Conservation (phyloP, 371 early-diverging fungal species). For the Mortierella sp. region DNA sequence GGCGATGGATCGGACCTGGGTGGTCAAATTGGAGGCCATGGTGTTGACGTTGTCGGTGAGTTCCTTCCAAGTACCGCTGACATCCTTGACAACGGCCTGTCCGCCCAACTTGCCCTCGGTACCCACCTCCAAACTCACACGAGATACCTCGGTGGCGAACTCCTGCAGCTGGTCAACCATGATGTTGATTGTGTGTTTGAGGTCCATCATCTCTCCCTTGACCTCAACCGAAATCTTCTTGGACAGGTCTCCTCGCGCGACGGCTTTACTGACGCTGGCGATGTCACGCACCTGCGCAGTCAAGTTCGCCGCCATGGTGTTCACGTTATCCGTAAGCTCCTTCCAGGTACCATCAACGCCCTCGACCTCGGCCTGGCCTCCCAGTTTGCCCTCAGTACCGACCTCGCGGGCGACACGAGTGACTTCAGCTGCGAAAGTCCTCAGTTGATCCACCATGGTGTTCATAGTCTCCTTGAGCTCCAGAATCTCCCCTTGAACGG, state of each 20-base stretch:
- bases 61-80: constrained; percentile 79
- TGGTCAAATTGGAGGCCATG: constrained; percentile 71
- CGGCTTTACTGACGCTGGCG: constrained; percentile 72
- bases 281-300: constrained; percentile 80
- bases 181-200: constrained; percentile 71
- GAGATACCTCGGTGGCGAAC: constrained; percentile 66
- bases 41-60: constrained; percentile 74
- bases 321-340: constrained; percentile 78
- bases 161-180: constrained; percentile 72
- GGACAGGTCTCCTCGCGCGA: constrained; percentile 77
- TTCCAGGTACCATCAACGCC: constrained; percentile 80
- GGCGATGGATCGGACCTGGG: constrained; percentile 52
- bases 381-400: constrained; percentile 75
- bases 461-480: constrained; percentile 66
- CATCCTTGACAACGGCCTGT: constrained; percentile 63
- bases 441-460: constrained; percentile 73
- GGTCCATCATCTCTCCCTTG: constrained; percentile 61
- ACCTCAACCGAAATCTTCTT: constrained; percentile 65
- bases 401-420: constrained; percentile 75
- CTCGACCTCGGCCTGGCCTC: constrained; percentile 70
- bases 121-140: constrained; percentile 72
- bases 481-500: constrained; percentile 62
- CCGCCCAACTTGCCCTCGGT: constrained; percentile 74
- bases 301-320: constrained; percentile 75
- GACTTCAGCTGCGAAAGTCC: constrained; percentile 68